phyloP scores from a whole-genome alignment of 2,329 filamentous ascomycete species.

The Grosmannia penicillata region DNA sequence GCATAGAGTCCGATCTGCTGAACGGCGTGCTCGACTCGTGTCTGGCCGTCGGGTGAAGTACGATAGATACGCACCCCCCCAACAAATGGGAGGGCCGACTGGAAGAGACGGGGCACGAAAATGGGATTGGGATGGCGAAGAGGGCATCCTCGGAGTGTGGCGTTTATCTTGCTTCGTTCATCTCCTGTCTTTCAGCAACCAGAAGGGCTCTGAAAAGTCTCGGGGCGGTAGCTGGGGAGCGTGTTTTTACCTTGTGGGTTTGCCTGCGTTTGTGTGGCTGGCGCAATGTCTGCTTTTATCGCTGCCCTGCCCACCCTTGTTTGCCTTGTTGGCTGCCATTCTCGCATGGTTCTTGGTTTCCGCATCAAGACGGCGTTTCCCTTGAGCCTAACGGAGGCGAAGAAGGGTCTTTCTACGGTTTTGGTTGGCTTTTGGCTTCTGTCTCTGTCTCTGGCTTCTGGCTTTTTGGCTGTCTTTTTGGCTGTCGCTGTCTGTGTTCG shows the following conservation, averaged over 20 bases:
- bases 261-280: neutral
- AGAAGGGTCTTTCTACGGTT: neutral
- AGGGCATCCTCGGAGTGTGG: neutral
- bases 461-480: neutral
- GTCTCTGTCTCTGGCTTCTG: neutral
- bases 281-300: neutral
- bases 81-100: no score
- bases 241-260: no score
- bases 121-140: neutral
- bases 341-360: neutral
- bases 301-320: neutral
- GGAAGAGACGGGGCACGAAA: neutral
- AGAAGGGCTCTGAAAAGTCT: no score
- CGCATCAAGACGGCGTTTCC: conserved; percentile 3
- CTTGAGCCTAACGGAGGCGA: neutral
- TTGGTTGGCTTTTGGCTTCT: neutral
- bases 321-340: neutral
- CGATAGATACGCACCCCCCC: neutral
- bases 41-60: conserved; percentile 26
- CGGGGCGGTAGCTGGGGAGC: no score
- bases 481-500: neutral
- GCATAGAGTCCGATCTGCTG: conserved; percentile 34
- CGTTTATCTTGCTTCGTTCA: neutral
- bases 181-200: neutral
- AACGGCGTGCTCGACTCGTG: conserved; percentile 43